Percentiles rank a stretch among this genome's conserved stretches.
Conservation (phyloP, 2,329 filamentous ascomycete genomes). For the Apiospora rasikravindrae region DNA sequence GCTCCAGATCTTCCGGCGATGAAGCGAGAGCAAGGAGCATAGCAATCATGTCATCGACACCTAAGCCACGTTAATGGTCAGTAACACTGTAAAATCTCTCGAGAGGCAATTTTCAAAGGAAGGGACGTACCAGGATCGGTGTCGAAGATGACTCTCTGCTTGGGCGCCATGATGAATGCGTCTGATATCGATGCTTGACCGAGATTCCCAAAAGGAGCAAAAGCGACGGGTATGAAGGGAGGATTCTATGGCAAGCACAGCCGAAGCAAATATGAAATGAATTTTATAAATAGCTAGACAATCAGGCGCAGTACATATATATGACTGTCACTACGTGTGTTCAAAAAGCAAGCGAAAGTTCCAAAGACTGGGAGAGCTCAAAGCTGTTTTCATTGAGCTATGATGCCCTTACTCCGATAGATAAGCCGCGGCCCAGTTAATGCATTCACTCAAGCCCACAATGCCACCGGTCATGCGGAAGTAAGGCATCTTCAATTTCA, state of each 20-base stretch:
- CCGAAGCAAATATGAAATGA: not conserved
- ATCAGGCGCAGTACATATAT: not conserved
- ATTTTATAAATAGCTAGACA: not conserved
- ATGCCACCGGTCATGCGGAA: not conserved
- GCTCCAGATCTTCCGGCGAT: slow-evolving; percentile 81
- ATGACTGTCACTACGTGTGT: not conserved
- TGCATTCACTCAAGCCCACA: not conserved
- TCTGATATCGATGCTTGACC: not conserved
- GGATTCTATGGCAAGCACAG: not conserved
- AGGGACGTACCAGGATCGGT: slow-evolving; percentile 80
- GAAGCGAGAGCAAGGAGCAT: slow-evolving; percentile 86
- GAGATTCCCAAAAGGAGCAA: slow-evolving; percentile 26
- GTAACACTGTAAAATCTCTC: not conserved
- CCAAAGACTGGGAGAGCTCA: slow-evolving; percentile 15
- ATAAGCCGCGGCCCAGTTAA: slow-evolving; percentile 11
- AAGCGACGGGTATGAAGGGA: slow-evolving; percentile 18
- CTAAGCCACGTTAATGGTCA: slow-evolving; percentile 48
- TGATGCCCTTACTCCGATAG: not conserved
- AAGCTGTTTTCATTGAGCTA: not conserved
- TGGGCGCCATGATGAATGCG: slow-evolving; percentile 63
- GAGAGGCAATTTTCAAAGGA: not conserved
- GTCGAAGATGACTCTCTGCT: slow-evolving; percentile 88
- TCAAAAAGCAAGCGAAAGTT: not conserved
- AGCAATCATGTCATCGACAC: slow-evolving; percentile 90
- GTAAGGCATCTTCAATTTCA: not conserved